Percentiles rank a stretch among this genome's conserved stretches.
These are phyloP conservation scores for Pogostemon cablin DNA, from an alignment of 257 asterid genomes.

Conservation along the genomic window DNA sequence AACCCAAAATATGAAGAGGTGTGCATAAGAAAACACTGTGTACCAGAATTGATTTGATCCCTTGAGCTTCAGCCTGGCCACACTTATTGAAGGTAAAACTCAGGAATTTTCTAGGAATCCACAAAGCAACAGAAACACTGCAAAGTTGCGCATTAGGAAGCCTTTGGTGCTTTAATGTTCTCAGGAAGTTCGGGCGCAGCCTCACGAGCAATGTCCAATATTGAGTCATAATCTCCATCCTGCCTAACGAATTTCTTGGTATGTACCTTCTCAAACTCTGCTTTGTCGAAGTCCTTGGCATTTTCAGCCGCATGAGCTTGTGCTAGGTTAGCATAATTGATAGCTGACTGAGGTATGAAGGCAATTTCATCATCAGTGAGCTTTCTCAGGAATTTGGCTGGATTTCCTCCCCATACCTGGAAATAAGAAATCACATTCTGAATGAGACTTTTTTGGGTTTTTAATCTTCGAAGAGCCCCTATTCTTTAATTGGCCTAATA, in stretches of 20 bases:
- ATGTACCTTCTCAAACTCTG: conserved; percentile 82
- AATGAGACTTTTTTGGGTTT: conserved; percentile 2
- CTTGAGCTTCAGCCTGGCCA: conserved; percentile 43
- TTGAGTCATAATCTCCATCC: conserved; percentile 62
- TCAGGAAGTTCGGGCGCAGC: conserved; percentile 57
- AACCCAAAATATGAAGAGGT: conserved; percentile 28
- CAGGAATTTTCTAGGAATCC: conserved; percentile 37
- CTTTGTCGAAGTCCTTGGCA: conserved; percentile 69
- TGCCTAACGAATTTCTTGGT: conserved; percentile 58
- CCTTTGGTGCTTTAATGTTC: conserved; percentile 54
- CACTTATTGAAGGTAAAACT: conserved; percentile 49
- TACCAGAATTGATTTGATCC: conserved; percentile 47
- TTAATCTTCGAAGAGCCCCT: conserved; percentile 9
- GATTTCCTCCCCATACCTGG: conserved; percentile 99
- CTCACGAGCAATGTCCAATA: conserved; percentile 54
- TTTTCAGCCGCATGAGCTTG: conserved; percentile 89
- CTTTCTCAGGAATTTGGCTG: conserved; percentile 93
- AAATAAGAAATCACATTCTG: conserved; percentile 22
- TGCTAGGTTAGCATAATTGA: conserved; percentile 75
- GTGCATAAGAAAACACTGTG: conserved; percentile 35
- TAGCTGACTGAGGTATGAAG: conserved; percentile 83
- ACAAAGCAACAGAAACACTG: conserved; percentile 32
- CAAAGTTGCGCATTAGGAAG: conserved; percentile 38
- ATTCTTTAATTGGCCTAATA: conserved; percentile 7
- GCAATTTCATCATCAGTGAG: conserved; percentile 84